Conservation (phyloP, 2,329 filamentous ascomycete species). For the Neonectria faginata region DNA sequence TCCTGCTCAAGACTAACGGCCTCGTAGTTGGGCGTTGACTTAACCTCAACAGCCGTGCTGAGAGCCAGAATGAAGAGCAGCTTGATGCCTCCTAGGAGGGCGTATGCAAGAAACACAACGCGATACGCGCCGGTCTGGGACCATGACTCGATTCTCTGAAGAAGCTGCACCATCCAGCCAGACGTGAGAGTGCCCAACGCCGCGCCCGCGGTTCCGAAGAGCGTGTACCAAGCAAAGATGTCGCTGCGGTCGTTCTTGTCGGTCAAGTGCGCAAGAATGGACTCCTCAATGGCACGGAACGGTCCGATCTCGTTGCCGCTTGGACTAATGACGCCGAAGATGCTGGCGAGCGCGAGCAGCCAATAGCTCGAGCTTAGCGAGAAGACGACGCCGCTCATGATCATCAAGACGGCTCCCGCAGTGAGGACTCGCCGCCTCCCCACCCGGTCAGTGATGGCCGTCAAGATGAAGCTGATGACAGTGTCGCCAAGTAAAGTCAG, state of each 20-base stretch:
- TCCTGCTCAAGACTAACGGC: not conserved
- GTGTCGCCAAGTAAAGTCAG: slow-evolving; percentile 71
- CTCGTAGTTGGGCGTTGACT: slow-evolving; percentile 28
- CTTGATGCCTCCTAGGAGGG: slow-evolving; percentile 66
- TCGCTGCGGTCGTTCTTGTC: slow-evolving; percentile 58
- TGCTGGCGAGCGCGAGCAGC: slow-evolving; percentile 65
- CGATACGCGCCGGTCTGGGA: slow-evolving; percentile 60
- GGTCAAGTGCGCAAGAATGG: slow-evolving; percentile 68
- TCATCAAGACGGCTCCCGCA: slow-evolving; percentile 67
- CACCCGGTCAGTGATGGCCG: slow-evolving; percentile 67
- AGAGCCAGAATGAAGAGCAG: slow-evolving; percentile 63
- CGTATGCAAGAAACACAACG: slow-evolving; percentile 59
- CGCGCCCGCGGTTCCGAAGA: slow-evolving; percentile 69
- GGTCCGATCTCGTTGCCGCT: slow-evolving; percentile 74
- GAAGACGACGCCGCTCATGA: slow-evolving; percentile 66
- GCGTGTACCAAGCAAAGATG: slow-evolving; percentile 72
- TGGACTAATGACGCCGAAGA: slow-evolving; percentile 73
- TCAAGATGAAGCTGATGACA: slow-evolving; percentile 68
- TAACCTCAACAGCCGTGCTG: slow-evolving; percentile 59
- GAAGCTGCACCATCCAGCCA: slow-evolving; percentile 68
- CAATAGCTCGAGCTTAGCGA: slow-evolving; percentile 65
- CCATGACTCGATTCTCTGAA: slow-evolving; percentile 54
- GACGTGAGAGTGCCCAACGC: slow-evolving; percentile 69
- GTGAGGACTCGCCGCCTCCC: slow-evolving; percentile 67
- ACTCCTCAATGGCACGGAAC: slow-evolving; percentile 72